Conservation (phyloP, 1,284 basidiomycete species). For the Mycosarcoma maydis region DNA sequence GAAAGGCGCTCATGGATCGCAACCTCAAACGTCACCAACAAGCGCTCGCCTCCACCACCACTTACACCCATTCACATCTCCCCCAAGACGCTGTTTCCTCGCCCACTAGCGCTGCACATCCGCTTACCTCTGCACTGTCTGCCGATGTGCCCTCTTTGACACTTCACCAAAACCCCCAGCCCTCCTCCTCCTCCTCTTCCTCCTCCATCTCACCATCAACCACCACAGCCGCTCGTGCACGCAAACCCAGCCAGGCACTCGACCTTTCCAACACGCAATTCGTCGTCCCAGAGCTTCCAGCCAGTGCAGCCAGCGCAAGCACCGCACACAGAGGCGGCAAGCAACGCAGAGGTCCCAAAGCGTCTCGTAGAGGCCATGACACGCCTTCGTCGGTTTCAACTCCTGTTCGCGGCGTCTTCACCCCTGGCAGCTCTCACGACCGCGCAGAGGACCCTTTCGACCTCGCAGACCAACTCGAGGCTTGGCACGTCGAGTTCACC, state of each 20-base stretch:
- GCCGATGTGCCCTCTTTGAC: constrained; percentile 1
- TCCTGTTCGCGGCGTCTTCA: constrained; percentile 30
- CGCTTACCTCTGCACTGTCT: constrained; percentile 1
- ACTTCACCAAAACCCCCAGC: neutral
- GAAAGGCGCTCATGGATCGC: constrained; percentile 54
- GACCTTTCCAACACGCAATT: constrained; percentile 50
- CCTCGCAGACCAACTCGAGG: constrained; percentile 54
- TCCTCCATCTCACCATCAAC: too few species aligned
- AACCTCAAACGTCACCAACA: constrained; percentile 44
- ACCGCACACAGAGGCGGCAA: constrained; percentile 16
- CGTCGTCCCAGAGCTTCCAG: constrained; percentile 45
- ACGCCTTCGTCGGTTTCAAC: constrained; percentile 25
- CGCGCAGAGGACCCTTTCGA: constrained; percentile 44
- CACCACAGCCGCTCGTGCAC: constrained; percentile 15
- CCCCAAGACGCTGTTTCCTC: constrained; percentile 17
- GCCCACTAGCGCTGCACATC: constrained; percentile 15
- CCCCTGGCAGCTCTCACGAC: constrained; percentile 36
- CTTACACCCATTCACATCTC: constrained; percentile 21
- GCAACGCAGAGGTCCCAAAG: constrained; percentile 40
- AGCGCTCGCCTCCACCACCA: constrained; percentile 23
- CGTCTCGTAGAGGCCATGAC: constrained; percentile 31
- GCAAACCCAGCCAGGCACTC: constrained; percentile 51
- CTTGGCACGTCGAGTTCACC: constrained; percentile 65
- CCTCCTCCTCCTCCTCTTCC: constrained; percentile 7
- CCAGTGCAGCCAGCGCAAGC: constrained; percentile 41